Conservation (phyloP, 306 rosid genomes). For the Abrus precatorius region DNA sequence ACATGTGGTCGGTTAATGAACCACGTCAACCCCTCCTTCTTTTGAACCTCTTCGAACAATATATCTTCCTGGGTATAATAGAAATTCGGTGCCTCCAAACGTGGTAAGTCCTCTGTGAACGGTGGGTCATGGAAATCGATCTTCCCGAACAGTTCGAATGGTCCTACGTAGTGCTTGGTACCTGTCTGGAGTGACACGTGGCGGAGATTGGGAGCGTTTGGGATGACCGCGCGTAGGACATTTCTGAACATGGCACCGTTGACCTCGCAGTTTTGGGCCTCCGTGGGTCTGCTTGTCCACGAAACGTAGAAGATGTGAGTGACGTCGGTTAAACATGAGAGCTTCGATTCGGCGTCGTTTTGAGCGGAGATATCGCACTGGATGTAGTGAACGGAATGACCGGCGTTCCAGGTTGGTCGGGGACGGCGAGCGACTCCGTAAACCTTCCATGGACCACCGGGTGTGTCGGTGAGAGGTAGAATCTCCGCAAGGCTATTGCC, state of each 20-base stretch:
- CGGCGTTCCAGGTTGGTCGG: constrained; percentile 66
- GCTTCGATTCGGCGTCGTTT: constrained; percentile 61
- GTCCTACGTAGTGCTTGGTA: constrained; percentile 63
- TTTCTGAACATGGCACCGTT: constrained; percentile 69
- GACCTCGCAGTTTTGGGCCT: constrained; percentile 61
- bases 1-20: constrained; percentile 60
- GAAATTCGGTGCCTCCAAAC: constrained; percentile 58
- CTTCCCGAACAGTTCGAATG: constrained; percentile 50
- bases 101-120: constrained; percentile 72
- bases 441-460: constrained; percentile 83
- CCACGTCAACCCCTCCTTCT: constrained; percentile 66
- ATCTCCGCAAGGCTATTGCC: constrained; percentile 71
- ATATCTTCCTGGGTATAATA: constrained; percentile 70
- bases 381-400: constrained; percentile 65
- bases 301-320: constrained; percentile 75
- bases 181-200: constrained; percentile 83
- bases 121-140: constrained; percentile 62
- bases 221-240: constrained; percentile 57
- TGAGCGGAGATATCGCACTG: constrained; percentile 65
- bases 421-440: constrained; percentile 78
- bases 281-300: constrained; percentile 63
- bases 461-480: constrained; percentile 66
- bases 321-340: constrained; percentile 62
- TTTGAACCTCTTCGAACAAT: constrained; percentile 48
- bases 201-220: constrained; percentile 67